Percentiles rank a stretch among this genome's conserved stretches.
phyloP scores from a whole-genome alignment of 768 basidiomycete genomes.

The Mycena leptocephala region DNA sequence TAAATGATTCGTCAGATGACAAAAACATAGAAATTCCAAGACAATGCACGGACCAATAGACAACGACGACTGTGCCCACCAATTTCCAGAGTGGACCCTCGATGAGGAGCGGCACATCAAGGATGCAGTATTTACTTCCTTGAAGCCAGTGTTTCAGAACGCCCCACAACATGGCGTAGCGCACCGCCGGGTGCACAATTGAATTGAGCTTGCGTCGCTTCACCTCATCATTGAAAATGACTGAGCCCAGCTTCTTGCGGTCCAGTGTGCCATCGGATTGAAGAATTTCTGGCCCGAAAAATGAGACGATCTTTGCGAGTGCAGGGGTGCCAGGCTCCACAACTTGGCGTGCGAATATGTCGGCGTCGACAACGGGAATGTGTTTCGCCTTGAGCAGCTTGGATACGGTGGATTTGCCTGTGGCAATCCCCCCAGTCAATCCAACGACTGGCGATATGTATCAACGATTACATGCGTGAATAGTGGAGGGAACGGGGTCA shows the following conservation, averaged over 20 bases:
- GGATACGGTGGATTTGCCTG: constrained; percentile 96
- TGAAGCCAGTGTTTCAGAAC: constrained; percentile 81
- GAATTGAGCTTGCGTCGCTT: constrained; percentile 84
- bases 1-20: constrained; percentile 45
- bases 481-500: not conserved
- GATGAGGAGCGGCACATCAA: constrained; percentile 95
- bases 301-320: constrained; percentile 74
- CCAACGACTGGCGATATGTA: constrained; percentile 80
- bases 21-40: not conserved
- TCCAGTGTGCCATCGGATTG: constrained; percentile 81
- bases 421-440: constrained; percentile 96
- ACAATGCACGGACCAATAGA: constrained; percentile 82
- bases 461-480: not conserved
- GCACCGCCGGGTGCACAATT: constrained; percentile 95
- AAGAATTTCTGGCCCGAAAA: constrained; percentile 84
- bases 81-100: constrained; percentile 90
- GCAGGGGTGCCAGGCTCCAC: constrained; percentile 88
- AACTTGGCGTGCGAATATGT: constrained; percentile 88
- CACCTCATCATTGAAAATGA: constrained; percentile 86
- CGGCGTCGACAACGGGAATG: constrained; percentile 94
- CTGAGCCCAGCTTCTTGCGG: constrained; percentile 85
- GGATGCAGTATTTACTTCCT: constrained; percentile 84
- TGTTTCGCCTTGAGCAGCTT: constrained; percentile 73
- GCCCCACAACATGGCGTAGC: constrained; percentile 79
- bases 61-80: constrained; percentile 89